phyloP scores from a whole-genome alignment of 2,329 filamentous ascomycete species.

The Colletotrichum abscissum region DNA sequence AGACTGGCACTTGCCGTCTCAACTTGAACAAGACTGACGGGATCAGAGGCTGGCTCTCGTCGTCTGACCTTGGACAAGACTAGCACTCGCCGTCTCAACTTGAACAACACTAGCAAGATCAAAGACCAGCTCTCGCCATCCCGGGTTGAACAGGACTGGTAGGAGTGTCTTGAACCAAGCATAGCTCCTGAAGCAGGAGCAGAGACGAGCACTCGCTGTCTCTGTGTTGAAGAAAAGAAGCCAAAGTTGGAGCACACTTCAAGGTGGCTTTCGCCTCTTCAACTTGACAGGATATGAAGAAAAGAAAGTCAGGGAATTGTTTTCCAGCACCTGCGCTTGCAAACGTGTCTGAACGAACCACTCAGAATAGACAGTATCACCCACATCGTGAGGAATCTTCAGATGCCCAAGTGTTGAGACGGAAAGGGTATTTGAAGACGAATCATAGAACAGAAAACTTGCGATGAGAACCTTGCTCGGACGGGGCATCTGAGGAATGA shows the following conservation, averaged over 20 bases:
- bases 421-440: background rate
- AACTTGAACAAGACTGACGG: too few relatives aligned
- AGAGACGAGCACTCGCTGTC: background rate
- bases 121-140: too few relatives aligned
- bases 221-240: background rate
- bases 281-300: background rate
- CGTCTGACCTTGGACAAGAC: too few relatives aligned
- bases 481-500: background rate
- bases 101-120: too few relatives aligned
- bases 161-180: background rate
- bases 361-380: background rate
- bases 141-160: background rate
- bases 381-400: background rate
- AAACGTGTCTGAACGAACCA: background rate
- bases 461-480: background rate
- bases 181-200: background rate
- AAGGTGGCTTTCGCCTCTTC: background rate
- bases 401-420: background rate
- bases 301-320: background rate
- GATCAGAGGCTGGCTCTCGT: background rate
- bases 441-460: background rate
- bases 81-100: too few relatives aligned
- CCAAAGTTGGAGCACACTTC: background rate
- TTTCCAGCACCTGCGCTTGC: background rate
- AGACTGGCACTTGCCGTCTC: background rate